Evolutionary conservation across 139 green algal genomes (phyloP).

Genomic region (Coccomyxa sp.): DNA sequence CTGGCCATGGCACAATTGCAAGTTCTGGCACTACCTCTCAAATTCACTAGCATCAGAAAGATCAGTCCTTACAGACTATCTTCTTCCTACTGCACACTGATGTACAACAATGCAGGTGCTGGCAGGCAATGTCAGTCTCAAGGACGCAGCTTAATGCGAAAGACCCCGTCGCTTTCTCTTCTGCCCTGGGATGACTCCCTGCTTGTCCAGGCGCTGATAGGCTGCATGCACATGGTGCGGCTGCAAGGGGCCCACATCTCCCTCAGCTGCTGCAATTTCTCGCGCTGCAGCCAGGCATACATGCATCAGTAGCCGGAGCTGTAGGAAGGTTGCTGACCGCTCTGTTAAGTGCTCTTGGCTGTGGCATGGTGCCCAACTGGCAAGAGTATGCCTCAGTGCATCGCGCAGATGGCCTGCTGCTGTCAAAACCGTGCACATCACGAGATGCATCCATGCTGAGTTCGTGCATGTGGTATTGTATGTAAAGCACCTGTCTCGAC

Average conservation of each 20-base stretch:
- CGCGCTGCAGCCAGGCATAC: conserved; percentile 35
- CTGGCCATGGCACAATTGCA: too few relatives aligned
- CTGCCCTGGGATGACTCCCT: conserved; percentile 30
- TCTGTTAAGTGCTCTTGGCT: neutral
- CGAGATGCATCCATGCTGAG: neutral
- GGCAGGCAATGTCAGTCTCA: too few relatives aligned
- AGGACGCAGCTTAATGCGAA: too few relatives aligned
- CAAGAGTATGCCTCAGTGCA: neutral
- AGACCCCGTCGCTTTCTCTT: neutral
- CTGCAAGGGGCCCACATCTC: conserved; percentile 52
- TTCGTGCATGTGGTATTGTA: neutral
- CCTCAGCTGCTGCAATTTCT: conserved; percentile 40
- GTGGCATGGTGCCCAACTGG: neutral
- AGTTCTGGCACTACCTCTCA: too few relatives aligned
- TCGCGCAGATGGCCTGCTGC: neutral
- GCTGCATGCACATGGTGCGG: conserved; percentile 54
- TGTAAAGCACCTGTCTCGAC: conserved; percentile 50
- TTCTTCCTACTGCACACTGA: too few relatives aligned
- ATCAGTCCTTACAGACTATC: too few relatives aligned
- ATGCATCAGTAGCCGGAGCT: neutral
- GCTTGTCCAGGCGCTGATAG: conserved; percentile 46
- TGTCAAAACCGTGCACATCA: neutral
- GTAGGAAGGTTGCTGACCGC: neutral
- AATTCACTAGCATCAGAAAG: too few relatives aligned
- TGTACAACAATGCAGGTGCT: too few relatives aligned